phyloP scores from a whole-genome alignment of 2,329 filamentous ascomycete genomes.

The Fusarium sacchari region DNA sequence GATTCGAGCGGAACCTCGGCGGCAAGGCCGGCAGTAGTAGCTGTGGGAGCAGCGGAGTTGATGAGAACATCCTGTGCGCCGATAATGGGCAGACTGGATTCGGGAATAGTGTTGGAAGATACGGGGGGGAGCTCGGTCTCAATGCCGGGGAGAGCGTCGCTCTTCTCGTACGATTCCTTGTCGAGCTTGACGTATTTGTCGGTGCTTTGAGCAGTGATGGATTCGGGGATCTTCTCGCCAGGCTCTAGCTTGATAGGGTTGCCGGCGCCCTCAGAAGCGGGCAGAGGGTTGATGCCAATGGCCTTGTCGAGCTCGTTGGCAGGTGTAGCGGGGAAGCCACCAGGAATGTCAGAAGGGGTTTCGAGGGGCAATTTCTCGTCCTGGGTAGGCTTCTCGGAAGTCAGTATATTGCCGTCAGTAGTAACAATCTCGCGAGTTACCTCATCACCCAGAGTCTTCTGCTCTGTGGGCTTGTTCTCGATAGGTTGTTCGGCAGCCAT shows the following conservation, averaged over 20 bases:
- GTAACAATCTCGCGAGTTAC: slow-evolving; percentile 26
- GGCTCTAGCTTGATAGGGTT: slow-evolving; percentile 85
- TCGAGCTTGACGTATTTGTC: slow-evolving; percentile 81
- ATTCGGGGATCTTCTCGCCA: slow-evolving; percentile 82
- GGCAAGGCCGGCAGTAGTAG: slow-evolving; percentile 76
- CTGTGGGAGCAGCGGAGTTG: slow-evolving; percentile 61
- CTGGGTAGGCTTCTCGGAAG: slow-evolving; percentile 28
- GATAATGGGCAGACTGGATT: slow-evolving; percentile 79
- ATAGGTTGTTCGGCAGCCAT: slow-evolving; percentile 70
- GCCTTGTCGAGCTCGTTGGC: slow-evolving; percentile 60
- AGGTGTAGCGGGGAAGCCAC: slow-evolving; percentile 74
- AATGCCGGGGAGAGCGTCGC: slow-evolving; percentile 69
- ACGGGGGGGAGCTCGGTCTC: slow-evolving; percentile 64
- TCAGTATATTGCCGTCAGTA: slow-evolving; percentile 9
- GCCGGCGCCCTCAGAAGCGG: slow-evolving; percentile 69
- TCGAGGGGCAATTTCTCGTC: slow-evolving; percentile 45
- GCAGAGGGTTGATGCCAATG: slow-evolving; percentile 69
- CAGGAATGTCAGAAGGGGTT: slow-evolving; percentile 53
- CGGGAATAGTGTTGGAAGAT: slow-evolving; percentile 76
- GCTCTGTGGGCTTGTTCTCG: slow-evolving; percentile 49
- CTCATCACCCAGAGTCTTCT: slow-evolving; percentile 38
- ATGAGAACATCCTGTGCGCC: slow-evolving; percentile 57
- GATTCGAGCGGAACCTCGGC: slow-evolving; percentile 73
- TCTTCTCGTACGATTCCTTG: slow-evolving; percentile 86
- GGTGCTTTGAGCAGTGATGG: slow-evolving; percentile 72